A percentile compares a stretch with the other conserved stretches of the same genome.
phyloP scores from a whole-genome alignment of 2,329 filamentous ascomycete species.

The Penicillium sp. region DNA sequence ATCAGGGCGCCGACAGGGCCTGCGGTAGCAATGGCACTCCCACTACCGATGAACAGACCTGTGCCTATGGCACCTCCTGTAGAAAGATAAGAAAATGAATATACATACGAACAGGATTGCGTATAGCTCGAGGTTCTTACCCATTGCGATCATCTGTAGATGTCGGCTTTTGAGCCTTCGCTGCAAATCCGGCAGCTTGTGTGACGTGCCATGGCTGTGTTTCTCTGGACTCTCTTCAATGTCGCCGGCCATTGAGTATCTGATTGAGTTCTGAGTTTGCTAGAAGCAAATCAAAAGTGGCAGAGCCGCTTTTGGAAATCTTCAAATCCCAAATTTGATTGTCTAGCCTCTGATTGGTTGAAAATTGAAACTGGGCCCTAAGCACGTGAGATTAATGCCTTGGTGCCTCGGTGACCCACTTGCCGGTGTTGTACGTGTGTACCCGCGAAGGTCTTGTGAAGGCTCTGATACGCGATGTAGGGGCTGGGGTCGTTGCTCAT shows the following conservation, averaged over 20 bases:
- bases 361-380: background rate
- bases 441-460: no score
- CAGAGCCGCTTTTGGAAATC: background rate
- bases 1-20: conserved; percentile 5
- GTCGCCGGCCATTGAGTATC: background rate
- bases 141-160: conserved; percentile 10
- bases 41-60: conserved; percentile 5
- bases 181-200: conserved; percentile 2
- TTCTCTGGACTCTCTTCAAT: conserved; percentile 1
- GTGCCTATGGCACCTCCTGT: conserved; percentile 6
- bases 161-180: conserved; percentile 6
- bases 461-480: no score
- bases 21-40: conserved; percentile 1
- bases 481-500: no score
- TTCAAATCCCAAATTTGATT: background rate
- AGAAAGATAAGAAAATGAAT: background rate
- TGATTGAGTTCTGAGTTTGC: background rate
- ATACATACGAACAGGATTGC: background rate
- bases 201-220: background rate
- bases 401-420: background rate
- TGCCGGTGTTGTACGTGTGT: no score
- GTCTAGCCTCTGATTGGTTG: background rate
- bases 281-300: background rate
- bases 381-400: background rate
- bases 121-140: background rate